phyloP scores from a whole-genome alignment of 2,329 filamentous ascomycete species.

The Epichloe baconii region DNA sequence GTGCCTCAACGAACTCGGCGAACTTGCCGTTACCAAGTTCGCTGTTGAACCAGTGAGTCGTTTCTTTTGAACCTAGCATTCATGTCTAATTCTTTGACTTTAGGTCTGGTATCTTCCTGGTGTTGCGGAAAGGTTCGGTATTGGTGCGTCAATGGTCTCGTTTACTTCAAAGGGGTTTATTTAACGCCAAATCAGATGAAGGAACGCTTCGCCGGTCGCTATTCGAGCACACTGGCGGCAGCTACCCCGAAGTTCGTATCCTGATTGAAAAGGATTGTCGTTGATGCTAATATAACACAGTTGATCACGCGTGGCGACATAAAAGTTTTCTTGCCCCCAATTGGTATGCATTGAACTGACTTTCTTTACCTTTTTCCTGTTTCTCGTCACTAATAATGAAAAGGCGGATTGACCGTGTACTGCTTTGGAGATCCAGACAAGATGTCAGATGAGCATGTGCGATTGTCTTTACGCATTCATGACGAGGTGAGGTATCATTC shows the following conservation, averaged over 20 bases:
- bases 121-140: constrained; percentile 85
- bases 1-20: constrained; percentile 71
- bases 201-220: constrained; percentile 71
- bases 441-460: constrained; percentile 75
- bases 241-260: constrained; percentile 58
- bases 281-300: constrained; percentile 16
- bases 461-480: constrained; percentile 71
- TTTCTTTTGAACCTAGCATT: not conserved
- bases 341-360: constrained; percentile 37
- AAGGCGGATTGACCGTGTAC: constrained; percentile 83
- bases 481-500: constrained; percentile 34
- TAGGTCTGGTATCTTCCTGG: constrained; percentile 70
- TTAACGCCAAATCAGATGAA: constrained; percentile 48
- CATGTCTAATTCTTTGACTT: not conserved
- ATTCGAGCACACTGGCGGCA: constrained; percentile 92
- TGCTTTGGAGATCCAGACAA: constrained; percentile 92
- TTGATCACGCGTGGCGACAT: constrained; percentile 89
- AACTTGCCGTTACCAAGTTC: constrained; percentile 89
- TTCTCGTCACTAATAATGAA: not conserved
- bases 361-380: not conserved
- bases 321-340: constrained; percentile 90
- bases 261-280: not conserved
- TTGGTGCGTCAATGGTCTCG: constrained; percentile 37
- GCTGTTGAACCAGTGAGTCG: constrained; percentile 76
- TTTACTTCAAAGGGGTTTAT: not conserved